These are phyloP conservation scores for Calonectria hongkongensis DNA, from an alignment of 2,329 filamentous ascomycete genomes.

Conservation along the genomic window DNA sequence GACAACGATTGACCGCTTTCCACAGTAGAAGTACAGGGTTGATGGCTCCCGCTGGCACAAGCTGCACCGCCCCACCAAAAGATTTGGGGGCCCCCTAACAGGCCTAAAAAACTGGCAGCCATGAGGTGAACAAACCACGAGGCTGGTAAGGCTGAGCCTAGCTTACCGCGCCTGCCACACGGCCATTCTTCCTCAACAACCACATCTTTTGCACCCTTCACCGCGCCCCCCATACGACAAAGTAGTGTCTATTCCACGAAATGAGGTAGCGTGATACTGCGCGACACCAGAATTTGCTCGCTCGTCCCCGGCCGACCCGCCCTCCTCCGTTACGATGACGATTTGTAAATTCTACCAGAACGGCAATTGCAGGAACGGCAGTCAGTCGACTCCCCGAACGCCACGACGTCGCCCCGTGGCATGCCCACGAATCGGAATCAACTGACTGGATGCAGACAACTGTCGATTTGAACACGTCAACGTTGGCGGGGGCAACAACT, in stretches of 20 bases:
- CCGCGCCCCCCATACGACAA: not conserved
- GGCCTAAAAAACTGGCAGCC: constrained; percentile 30
- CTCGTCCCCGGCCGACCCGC: constrained; percentile 35
- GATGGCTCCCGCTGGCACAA: too few species aligned
- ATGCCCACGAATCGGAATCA: not conserved
- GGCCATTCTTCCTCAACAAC: constrained; percentile 16
- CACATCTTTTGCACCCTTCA: constrained; percentile 6
- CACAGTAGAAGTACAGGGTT: not conserved
- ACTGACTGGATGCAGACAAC: constrained; percentile 62
- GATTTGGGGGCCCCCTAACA: not conserved
- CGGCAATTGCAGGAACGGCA: constrained; percentile 71
- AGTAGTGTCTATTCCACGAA: constrained; percentile 31
- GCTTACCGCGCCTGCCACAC: constrained; percentile 8
- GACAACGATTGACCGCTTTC: not conserved
- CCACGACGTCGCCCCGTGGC: not conserved
- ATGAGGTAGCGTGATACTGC: constrained; percentile 48
- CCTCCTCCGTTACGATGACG: constrained; percentile 56
- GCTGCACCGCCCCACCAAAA: constrained; percentile 1
- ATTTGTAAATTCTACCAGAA: constrained; percentile 71
- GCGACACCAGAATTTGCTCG: constrained; percentile 42
- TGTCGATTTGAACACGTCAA: constrained; percentile 74
- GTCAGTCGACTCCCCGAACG: constrained; percentile 60
- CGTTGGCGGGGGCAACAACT: constrained; percentile 49
- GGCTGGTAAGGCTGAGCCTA: constrained; percentile 54
- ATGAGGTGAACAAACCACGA: constrained; percentile 38